Evolutionary conservation across 768 basidiomycete species (phyloP), one percentile per base, ranked within the genome.

Genomic region (Lentinula lateritia): DNA sequence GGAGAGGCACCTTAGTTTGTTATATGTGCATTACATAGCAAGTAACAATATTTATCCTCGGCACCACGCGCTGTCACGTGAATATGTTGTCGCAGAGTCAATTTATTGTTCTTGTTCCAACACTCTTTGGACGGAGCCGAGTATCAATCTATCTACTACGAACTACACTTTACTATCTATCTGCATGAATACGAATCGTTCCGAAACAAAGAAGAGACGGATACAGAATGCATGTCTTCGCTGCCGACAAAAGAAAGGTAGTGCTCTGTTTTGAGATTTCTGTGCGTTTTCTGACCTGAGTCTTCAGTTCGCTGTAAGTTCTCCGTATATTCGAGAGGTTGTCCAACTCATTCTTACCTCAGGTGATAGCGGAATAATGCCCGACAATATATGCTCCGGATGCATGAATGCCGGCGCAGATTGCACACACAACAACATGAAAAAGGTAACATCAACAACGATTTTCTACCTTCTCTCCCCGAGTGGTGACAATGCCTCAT

Each of bases 171-270:
- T 10, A n/a, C 45, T 9, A 10, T 8, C 7, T 16, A 48, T 8
- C 23, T 23, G 2, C 8, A 13, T 38, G 52, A 38, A 52, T 10
- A 35, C 18, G 52, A n/a, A 35, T 54, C n/a, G 5, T 3, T 20
- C 38, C n/a, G 38, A 20, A 18, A 15, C 35, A 23, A 84, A 85
- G 75, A 81, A 80, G 66, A 71, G 83, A 36, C 71, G 79, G 53
- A 75, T 84, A 13, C 80, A 81, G 70, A 72, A 84, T 36, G 86
- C 85, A 3, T 88, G 86, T 66, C 85, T 87, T 63, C 76, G 80
- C 0, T 88, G 86, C 66, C 74, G 85, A 38, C 75, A 58, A 36
- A n/a, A 23, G 34, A 58, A 58, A 58, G 10, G 56, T 32, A 10
- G 7, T 41, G 4, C n/a, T 34, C 0, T 9, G 32, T 15, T 12